Percentiles rank a stretch among this genome's conserved stretches.
Conservation (phyloP, 345 rosid genomes). For the Laguncularia racemosa region DNA sequence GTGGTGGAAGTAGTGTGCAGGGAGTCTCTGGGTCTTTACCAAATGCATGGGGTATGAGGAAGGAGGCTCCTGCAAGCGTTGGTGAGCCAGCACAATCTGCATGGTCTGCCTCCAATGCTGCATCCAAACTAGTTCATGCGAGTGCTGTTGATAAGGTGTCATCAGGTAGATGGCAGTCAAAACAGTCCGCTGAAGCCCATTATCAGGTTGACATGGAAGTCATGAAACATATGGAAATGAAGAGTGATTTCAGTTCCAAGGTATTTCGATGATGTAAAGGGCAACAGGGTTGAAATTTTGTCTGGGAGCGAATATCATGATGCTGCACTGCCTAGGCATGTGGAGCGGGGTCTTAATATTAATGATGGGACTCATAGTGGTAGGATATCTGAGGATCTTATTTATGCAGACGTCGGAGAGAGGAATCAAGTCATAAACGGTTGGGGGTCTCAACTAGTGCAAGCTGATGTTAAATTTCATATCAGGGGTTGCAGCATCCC, state of each 20-base stretch:
- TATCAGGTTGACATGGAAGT: constrained; percentile 43
- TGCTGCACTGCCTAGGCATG: constrained; percentile 22
- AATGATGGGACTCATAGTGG: constrained; percentile 33
- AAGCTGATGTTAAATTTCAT: constrained; percentile 31
- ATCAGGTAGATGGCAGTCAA: constrained; percentile 75
- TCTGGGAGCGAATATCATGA: constrained; percentile 27
- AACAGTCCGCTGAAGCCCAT: constrained; percentile 22
- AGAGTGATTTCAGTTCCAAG: constrained; percentile 18
- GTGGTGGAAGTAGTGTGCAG: constrained; percentile 24
- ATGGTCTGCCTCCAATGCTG: constrained; percentile 39
- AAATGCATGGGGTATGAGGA: constrained; percentile 57
- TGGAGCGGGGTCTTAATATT: constrained; percentile 25
- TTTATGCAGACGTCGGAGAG: constrained; percentile 38
- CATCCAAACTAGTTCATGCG: constrained; percentile 55
- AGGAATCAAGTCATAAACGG: constrained; percentile 16
- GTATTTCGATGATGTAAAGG: constrained; percentile 22
- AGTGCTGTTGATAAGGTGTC: constrained; percentile 69
- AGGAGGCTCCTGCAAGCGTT: constrained; percentile 28
- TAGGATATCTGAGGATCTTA: constrained; percentile 17
- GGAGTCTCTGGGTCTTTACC: constrained; percentile 28
- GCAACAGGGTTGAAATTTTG: constrained; percentile 19
- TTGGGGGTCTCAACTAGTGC: constrained; percentile 26
- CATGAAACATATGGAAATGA: constrained; percentile 33
- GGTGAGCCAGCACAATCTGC: constrained; percentile 37
- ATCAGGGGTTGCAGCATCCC: constrained; percentile 25